Evolutionary conservation across 2,329 filamentous ascomycete species (phyloP).

Genomic region (Phialemonium atrogriseum): DNA sequence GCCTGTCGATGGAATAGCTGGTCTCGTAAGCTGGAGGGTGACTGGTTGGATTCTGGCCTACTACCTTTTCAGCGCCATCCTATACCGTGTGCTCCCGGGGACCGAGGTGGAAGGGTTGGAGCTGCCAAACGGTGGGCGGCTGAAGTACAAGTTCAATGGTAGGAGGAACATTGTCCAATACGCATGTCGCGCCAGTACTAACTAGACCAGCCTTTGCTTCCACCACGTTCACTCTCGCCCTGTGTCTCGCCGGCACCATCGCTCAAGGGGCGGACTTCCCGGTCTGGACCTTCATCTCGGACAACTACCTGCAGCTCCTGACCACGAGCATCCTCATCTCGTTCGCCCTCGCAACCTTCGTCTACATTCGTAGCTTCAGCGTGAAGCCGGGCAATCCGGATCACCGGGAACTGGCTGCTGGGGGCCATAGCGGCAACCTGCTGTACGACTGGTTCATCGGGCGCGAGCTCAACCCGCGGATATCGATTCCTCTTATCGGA

Average conservation of each 20-base stretch:
- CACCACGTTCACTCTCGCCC: constrained; percentile 63
- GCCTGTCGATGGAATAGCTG: constrained; percentile 61
- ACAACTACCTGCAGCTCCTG: constrained; percentile 81
- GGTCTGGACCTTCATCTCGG: constrained; percentile 87
- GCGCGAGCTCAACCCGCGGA: constrained; percentile 84
- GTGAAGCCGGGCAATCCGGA: constrained; percentile 68
- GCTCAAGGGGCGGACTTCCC: constrained; percentile 72
- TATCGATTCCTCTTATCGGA: constrained; percentile 69
- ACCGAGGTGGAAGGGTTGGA: constrained; percentile 61
- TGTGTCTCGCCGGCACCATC: constrained; percentile 65
- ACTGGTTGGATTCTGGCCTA: constrained; percentile 67
- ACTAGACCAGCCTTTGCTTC: constrained; percentile 58
- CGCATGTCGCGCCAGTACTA: neutral
- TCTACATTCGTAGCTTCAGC: constrained; percentile 75
- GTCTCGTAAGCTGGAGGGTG: constrained; percentile 61
- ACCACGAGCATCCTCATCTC: constrained; percentile 76
- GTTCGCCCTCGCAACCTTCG: constrained; percentile 63
- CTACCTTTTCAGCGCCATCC: constrained; percentile 65
- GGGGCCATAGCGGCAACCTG: constrained; percentile 74
- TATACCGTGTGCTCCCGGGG: constrained; percentile 72
- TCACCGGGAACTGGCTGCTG: constrained; percentile 69
- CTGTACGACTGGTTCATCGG: constrained; percentile 97
- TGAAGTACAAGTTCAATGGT: constrained; percentile 80
- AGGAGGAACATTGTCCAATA: constrained; percentile 17
- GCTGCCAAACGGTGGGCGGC: constrained; percentile 60